Evolutionary conservation across 345 rosid species (phyloP), one percentile per base, ranked within the genome.

Genomic region (Odontarrhena argentea): DNA sequence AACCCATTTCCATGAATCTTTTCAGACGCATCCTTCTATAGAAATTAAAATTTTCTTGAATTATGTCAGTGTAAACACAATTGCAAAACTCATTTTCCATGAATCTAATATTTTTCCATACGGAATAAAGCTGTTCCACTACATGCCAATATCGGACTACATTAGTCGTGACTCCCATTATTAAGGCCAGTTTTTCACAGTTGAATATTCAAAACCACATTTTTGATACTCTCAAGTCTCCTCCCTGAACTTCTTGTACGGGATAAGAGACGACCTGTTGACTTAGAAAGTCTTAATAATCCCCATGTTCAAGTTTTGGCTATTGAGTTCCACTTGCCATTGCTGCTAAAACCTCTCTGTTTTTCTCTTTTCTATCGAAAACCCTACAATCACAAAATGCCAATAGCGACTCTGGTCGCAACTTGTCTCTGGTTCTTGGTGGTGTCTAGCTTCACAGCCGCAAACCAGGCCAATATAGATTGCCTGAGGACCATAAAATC

Each of bases 401-500:
- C 67, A 2, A 18, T 32, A 4, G 22, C 9, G 13, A 5, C n/a
- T 24, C 6, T 63, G 14, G 48, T 77, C 45, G 45, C 62, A 14
- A 49, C 13, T 65, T 75, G 77, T 25, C 8, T 84, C 26, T 80
- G 88, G 80, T 61, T 79, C 38, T 60, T 79, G 71, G 60, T 80
- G 9, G 54, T 74, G 34, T 66, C 82, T 45, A 57, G 58, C 69
- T 44, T 77, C 53, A 63, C 77, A 81, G 59, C 46, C 67, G 81
- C 79, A 30, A 25, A 66, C 28, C 59, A 14, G 60, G 65, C 66
- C 4, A 87, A 87, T 74, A 45, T 85, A 14, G 43, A 53, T 43
- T 85, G 95, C 71, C 69, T 87, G 84, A 56, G 8, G 77, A 77
- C 69, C 60, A 49, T 83, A 55, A 61, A 45, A 53, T 46, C 1